Percentiles rank a stretch among this genome's conserved stretches.
Conservation (phyloP, 305 asterid species). For the Coffea humblotiana region DNA sequence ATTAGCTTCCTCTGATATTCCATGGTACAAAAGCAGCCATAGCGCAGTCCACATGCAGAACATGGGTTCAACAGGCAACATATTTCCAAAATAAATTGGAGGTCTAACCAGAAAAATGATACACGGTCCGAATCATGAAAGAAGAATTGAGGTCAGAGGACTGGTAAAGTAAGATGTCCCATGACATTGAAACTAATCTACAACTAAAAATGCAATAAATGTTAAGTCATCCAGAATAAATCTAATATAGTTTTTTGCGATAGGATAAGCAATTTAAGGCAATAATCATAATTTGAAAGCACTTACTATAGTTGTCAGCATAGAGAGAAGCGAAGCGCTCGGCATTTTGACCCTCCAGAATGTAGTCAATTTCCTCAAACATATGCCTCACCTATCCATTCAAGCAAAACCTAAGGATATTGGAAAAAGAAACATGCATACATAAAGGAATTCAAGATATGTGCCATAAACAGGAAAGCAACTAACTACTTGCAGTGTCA, state of each 20-base stretch:
- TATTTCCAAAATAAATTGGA: background rate
- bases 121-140: background rate
- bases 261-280: background rate
- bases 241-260: background rate
- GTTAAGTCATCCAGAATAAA: background rate
- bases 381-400: conserved; percentile 81
- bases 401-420: conserved; percentile 29
- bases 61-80: background rate
- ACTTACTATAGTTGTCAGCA: conserved; percentile 58
- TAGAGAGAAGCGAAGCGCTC: conserved; percentile 89
- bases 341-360: conserved; percentile 92
- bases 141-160: background rate
- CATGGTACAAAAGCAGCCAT: background rate
- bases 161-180: no score
- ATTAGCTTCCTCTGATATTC: background rate
- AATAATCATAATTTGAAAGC: background rate
- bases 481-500: background rate
- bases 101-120: background rate
- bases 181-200: no score
- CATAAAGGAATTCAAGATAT: conserved; percentile 14
- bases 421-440: conserved; percentile 15
- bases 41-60: background rate
- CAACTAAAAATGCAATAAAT: background rate
- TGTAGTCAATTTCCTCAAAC: conserved; percentile 96
- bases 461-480: background rate